phyloP scores from a whole-genome alignment of 768 basidiomycete genomes.

The Xerocomus spinulosus region DNA sequence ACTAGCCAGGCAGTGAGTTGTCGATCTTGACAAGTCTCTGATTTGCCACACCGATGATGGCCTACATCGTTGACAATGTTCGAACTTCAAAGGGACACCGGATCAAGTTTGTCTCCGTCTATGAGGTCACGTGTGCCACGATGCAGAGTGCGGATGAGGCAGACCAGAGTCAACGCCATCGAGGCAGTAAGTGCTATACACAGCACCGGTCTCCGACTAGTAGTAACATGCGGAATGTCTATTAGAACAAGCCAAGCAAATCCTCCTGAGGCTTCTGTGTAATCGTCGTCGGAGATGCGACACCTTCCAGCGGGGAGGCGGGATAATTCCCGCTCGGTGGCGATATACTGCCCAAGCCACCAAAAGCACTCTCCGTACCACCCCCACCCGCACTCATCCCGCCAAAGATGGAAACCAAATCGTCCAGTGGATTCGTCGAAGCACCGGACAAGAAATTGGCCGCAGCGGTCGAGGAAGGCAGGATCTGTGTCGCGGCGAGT shows the following conservation, averaged over 20 bases:
- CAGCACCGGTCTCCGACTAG: too few species aligned
- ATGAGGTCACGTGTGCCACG: too few species aligned
- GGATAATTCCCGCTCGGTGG: too few species aligned
- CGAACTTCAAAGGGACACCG: too few species aligned
- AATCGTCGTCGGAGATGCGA: conserved; percentile 14
- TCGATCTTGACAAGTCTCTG: too few species aligned
- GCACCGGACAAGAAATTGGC: conserved; percentile 73
- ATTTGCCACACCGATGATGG: too few species aligned
- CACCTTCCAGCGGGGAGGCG: conserved; percentile 21
- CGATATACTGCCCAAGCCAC: conserved; percentile 19
- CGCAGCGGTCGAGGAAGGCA: conserved; percentile 67
- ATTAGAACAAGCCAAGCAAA: conserved; percentile 52
- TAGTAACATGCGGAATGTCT: conserved; percentile 1
- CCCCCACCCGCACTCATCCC: conserved; percentile 34
- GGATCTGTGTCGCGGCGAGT: conserved; percentile 71
- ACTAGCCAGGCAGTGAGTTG: too few species aligned
- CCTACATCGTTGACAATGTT: too few species aligned
- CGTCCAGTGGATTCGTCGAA: conserved; percentile 86
- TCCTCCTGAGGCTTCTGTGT: conserved; percentile 44
- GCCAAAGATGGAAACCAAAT: conserved; percentile 91
- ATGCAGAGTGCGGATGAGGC: too few species aligned
- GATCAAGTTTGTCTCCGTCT: too few species aligned
- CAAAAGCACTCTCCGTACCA: conserved; percentile 10
- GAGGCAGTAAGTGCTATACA: too few species aligned
- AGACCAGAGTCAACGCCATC: too few species aligned